Evolutionary conservation across 805 yeast genomes (phyloP), one percentile per base, ranked within the genome.

Genomic region (Candida sphagnicola): DNA sequence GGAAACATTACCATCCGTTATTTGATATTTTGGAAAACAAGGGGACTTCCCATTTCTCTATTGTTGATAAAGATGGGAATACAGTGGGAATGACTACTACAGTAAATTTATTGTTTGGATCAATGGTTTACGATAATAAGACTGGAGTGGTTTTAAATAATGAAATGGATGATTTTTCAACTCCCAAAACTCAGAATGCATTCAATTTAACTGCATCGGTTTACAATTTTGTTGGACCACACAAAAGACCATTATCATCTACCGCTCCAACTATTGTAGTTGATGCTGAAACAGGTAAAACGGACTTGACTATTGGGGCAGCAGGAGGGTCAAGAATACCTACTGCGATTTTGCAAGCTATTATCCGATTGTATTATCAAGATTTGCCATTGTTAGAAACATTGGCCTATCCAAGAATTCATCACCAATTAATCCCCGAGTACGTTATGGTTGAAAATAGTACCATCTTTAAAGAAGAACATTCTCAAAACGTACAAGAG

Each of bases 131-230:
- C 55, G 97, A 91, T 56, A 80, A 82, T 1, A 57, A 43, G 1
- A 90, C 98, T 0, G 98, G 97, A 2, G 66, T 91, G 6, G 72
- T 91, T 8, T 62, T 91, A 52, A 91, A 91, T 62, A 80, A 87
- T 49, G 88, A 91, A 59, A 90, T 91, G 96, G 97, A 91, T 59
- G 98, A 91, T 56, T 91, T 91, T 53, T 83, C 95, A 6, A 68
- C 77, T 23, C 89, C 93, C 1, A 68, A 75, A 12, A 64, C 72
- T 5, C 67, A 75, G 13, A 91, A 91, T 59, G 82, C 88, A 12
- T 91, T 89, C 61, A 84, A 82, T 18, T 72, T 91, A 35, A 75
- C 78, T 8, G 95, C 99, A 0, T 86, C 96, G 0, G 65, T 78
- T 14, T 85, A 74, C 67, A 91, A 91, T 58, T 85, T 77, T 53